A percentile compares a stretch with the other conserved stretches of the same genome.
These are phyloP conservation scores for Lagenaria siceraria DNA, from an alignment of 306 rosid species.

Conservation along the genomic window DNA sequence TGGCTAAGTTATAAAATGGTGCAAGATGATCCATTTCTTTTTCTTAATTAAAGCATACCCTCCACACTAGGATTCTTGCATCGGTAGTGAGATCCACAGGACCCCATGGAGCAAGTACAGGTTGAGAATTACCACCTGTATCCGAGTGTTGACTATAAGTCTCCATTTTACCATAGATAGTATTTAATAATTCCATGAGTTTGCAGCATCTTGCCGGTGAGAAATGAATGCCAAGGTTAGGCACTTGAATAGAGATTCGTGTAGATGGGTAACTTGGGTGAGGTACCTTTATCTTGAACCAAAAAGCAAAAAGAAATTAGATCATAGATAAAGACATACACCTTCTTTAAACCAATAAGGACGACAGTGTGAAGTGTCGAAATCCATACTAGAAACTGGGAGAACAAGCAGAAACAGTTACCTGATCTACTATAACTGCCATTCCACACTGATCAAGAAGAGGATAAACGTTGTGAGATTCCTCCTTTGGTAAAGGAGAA, in stretches of 20 bases:
- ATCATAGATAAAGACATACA: not conserved
- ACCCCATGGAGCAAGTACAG: slow-evolving; percentile 52
- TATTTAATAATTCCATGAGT: slow-evolving; percentile 59
- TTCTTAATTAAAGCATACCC: slow-evolving; percentile 32
- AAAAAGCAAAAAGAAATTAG: slow-evolving; percentile 1
- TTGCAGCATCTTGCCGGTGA: slow-evolving; percentile 65
- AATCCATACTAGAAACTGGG: not conserved
- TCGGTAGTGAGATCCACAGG: slow-evolving; percentile 55
- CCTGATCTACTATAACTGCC: slow-evolving; percentile 92
- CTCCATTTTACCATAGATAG: slow-evolving; percentile 48
- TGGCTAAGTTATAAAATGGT: not conserved
- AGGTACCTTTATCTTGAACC: slow-evolving; percentile 71
- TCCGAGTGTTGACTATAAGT: slow-evolving; percentile 42
- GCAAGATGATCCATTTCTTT: not conserved
- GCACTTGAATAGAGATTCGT: slow-evolving; percentile 80
- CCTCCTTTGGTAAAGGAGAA: slow-evolving; percentile 20
- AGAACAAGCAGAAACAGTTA: slow-evolving; percentile 14
- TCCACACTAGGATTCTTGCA: slow-evolving; percentile 86
- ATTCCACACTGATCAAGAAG: slow-evolving; percentile 95
- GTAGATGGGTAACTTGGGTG: slow-evolving; percentile 92
- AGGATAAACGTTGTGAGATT: slow-evolving; percentile 38
- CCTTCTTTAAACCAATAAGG: not conserved
- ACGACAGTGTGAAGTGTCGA: slow-evolving; percentile 1
- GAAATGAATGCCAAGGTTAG: slow-evolving; percentile 87
- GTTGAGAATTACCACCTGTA: slow-evolving; percentile 32